Percentiles rank a stretch among this genome's conserved stretches.
These are phyloP conservation scores for Pichia sp. DNA, from an alignment of 1,139 yeast genomes.

Conservation along the genomic window DNA sequence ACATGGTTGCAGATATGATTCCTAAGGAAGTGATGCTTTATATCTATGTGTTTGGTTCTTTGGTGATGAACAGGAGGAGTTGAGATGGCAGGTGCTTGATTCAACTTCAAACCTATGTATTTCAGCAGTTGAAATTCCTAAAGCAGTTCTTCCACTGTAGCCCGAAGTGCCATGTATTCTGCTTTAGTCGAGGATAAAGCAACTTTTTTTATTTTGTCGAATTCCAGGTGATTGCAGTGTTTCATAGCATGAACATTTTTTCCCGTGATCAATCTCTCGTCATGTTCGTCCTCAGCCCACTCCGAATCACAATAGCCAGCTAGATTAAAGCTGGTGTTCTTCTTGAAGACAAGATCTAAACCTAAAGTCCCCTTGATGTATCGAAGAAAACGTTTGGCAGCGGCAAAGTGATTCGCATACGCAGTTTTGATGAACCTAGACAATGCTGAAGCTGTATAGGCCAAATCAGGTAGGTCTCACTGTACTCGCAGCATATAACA, in stretches of 20 bases:
- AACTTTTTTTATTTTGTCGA: slow-evolving; percentile 2
- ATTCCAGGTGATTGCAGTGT: slow-evolving; percentile 6
- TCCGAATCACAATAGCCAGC: slow-evolving; percentile 8
- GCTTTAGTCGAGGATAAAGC: slow-evolving; percentile 7
- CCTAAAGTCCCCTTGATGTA: no score
- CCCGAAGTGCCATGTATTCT: no score
- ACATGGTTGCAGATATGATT: neutral
- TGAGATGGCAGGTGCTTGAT: neutral
- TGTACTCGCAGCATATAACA: slow-evolving; percentile 6
- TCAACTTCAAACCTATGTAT: neutral
- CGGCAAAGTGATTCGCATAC: slow-evolving; percentile 2
- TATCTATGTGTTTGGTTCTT: slow-evolving; percentile 3
- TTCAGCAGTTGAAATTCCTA: neutral
- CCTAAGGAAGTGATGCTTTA: slow-evolving; percentile 1
- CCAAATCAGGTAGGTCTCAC: slow-evolving; percentile 7
- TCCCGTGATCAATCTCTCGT: slow-evolving; percentile 6
- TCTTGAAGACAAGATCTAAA: slow-evolving; percentile 1
- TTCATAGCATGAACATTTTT: neutral
- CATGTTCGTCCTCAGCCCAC: slow-evolving; percentile 2
- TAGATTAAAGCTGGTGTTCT: neutral
- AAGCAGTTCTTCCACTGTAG: neutral
- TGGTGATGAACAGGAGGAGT: slow-evolving; percentile 2
- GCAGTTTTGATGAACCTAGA: slow-evolving; percentile 6
- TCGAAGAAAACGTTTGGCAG: slow-evolving; percentile 5
- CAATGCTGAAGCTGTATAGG: slow-evolving; percentile 4